A percentile compares a stretch with the other conserved stretches of the same genome.
These are phyloP conservation scores for Trichoderma gamsii DNA, from an alignment of 495 filamentous ascomycete species.

Conservation along the genomic window DNA sequence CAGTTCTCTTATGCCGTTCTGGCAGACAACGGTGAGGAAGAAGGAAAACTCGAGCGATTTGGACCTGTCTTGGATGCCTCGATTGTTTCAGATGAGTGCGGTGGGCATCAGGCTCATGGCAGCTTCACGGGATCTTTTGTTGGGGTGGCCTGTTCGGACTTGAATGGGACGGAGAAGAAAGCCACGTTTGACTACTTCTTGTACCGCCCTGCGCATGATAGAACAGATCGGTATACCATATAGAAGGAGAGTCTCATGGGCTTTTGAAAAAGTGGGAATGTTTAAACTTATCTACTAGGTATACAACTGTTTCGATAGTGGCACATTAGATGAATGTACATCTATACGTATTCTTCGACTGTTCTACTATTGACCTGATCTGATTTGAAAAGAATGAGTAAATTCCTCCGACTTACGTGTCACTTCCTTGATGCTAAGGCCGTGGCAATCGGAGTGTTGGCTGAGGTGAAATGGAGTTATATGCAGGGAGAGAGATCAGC, in stretches of 20 bases:
- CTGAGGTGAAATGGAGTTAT: neutral
- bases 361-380: no score
- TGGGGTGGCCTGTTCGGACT: slow-evolving; percentile 48
- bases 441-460: neutral
- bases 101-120: slow-evolving; percentile 48
- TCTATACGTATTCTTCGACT: no score
- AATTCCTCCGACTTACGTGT: no score
- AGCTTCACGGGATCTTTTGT: slow-evolving; percentile 55
- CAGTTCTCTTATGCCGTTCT: slow-evolving; percentile 47
- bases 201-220: slow-evolving; percentile 42
- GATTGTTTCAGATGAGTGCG: slow-evolving; percentile 51
- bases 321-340: no score
- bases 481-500: neutral
- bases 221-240: neutral
- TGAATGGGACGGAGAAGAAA: slow-evolving; percentile 41
- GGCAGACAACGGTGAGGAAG: slow-evolving; percentile 20
- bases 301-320: no score
- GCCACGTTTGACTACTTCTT: slow-evolving; percentile 47
- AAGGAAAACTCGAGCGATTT: slow-evolving; percentile 40
- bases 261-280: no score
- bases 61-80: slow-evolving; percentile 48
- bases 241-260: neutral
- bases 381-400: no score
- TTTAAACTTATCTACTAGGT: no score
- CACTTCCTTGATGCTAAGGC: neutral